phyloP scores from a whole-genome alignment of 2,329 filamentous ascomycete species.

The Xylaria sp. region DNA sequence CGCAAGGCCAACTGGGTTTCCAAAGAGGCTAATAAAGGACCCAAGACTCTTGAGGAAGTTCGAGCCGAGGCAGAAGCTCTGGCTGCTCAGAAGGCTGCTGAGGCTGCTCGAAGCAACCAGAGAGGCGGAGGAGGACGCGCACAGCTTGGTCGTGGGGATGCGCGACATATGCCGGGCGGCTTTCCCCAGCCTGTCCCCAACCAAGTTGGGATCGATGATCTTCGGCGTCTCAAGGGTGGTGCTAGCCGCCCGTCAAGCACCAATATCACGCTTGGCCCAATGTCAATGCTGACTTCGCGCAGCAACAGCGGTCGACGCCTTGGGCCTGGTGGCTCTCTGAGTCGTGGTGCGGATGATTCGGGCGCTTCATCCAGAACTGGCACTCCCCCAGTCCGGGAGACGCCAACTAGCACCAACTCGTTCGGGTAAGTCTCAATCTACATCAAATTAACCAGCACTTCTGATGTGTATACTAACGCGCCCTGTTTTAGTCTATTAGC shows the following conservation, averaged over 20 bases:
- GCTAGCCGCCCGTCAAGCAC: constrained; percentile 70
- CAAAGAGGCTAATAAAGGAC: constrained; percentile 92
- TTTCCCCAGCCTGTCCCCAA: constrained; percentile 81
- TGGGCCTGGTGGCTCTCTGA: constrained; percentile 77
- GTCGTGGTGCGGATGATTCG: constrained; percentile 83
- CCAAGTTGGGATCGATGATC: constrained; percentile 89
- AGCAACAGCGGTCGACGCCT: constrained; percentile 89
- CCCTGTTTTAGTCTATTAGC: constrained; percentile 61
- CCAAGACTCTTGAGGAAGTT: constrained; percentile 95
- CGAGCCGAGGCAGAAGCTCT: constrained; percentile 83
- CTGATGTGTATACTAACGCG: constrained; percentile 47
- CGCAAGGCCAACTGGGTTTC: constrained; percentile 81
- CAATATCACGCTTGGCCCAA: constrained; percentile 78
- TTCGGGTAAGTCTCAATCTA: constrained; percentile 79
- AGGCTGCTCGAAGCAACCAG: constrained; percentile 70
- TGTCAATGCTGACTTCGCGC: constrained; percentile 87
- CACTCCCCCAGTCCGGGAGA: constrained; percentile 76
- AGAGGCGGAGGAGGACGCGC: constrained; percentile 77
- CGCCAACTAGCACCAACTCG: constrained; percentile 81
- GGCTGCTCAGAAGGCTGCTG: constrained; percentile 83
- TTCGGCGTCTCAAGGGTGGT: constrained; percentile 80
- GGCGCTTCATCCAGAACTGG: constrained; percentile 88
- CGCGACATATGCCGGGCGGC: constrained; percentile 80
- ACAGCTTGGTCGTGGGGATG: constrained; percentile 84
- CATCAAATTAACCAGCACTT: not conserved